A percentile compares a stretch with the other conserved stretches of the same genome.
phyloP scores from a whole-genome alignment of 2,329 filamentous ascomycete genomes.

The Aureobasidium sp. region DNA sequence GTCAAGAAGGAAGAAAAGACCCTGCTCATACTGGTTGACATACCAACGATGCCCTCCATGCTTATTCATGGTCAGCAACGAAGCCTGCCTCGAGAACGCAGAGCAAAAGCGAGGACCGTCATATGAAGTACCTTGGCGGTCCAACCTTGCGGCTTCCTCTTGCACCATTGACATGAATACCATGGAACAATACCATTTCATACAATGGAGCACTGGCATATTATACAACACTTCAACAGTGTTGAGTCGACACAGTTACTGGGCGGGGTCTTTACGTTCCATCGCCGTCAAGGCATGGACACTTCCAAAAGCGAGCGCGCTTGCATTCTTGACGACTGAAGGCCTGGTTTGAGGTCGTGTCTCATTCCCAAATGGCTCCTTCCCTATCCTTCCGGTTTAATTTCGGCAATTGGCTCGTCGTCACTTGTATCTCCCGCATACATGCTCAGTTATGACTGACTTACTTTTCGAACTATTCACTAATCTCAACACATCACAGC shows the following conservation, averaged over 20 bases:
- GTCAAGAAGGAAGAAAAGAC: not conserved
- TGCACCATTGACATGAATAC: not conserved
- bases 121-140: conserved; percentile 7
- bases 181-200: conserved; percentile 6
- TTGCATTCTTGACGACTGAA: not conserved
- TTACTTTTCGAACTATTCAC: not conserved
- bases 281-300: not conserved
- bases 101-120: not conserved
- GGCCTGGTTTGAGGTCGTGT: not conserved
- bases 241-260: not conserved
- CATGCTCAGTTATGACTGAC: not conserved
- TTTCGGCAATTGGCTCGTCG: not conserved
- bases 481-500: not conserved
- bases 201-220: not conserved
- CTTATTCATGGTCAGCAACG: not conserved
- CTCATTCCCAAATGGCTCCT: conserved; percentile 4
- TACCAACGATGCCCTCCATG: not conserved
- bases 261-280: not conserved
- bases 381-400: not conserved
- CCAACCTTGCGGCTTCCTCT: not conserved
- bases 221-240: conserved; percentile 6
- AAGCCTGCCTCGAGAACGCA: not conserved
- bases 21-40: not conserved
- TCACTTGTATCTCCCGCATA: not conserved
- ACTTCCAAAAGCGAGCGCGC: not conserved